Conservation (phyloP, 495 filamentous ascomycete genomes). For the Pseudotulostoma volvatum region DNA sequence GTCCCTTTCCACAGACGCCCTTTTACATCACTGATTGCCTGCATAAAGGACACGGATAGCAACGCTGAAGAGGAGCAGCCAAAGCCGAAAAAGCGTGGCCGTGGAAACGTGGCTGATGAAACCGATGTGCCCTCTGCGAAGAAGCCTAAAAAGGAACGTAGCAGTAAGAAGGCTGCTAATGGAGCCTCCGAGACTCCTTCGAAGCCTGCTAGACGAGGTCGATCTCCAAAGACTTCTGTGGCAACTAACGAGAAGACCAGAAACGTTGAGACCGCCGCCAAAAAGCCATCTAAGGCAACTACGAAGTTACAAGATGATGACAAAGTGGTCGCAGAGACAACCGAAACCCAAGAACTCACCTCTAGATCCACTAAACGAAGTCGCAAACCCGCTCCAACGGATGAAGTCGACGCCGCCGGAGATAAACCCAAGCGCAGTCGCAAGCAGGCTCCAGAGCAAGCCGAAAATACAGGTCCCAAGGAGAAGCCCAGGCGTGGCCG, state of each 20-base stretch:
- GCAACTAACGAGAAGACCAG: conserved; percentile 13
- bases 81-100: conserved; percentile 27
- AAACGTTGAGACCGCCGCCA: too few relatives aligned
- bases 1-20: conserved; percentile 15
- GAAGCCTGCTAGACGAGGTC: conserved; percentile 4
- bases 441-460: conserved; percentile 6
- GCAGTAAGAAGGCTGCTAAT: conserved; percentile 3
- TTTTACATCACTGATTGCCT: conserved; percentile 1
- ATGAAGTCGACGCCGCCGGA: conserved; percentile 3
- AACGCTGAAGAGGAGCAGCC: conserved; percentile 10
- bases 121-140: conserved; percentile 5
- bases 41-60: conserved; percentile 1
- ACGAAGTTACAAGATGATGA: background rate
- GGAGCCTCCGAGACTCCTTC: conserved; percentile 1
- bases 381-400: conserved; percentile 1
- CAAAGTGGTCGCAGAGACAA: conserved; percentile 1
- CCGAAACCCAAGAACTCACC: conserved; percentile 2
- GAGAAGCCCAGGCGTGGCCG: conserved; percentile 16
- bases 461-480: background rate
- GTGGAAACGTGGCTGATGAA: conserved; percentile 15
- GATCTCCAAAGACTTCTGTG: conserved; percentile 13
- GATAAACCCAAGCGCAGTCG: conserved; percentile 15
- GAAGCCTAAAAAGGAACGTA: conserved; percentile 6
- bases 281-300: conserved; percentile 2
- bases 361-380: conserved; percentile 4